These are phyloP conservation scores for Brassica rapa DNA, from an alignment of 345 rosid species.

Conservation along the genomic window DNA sequence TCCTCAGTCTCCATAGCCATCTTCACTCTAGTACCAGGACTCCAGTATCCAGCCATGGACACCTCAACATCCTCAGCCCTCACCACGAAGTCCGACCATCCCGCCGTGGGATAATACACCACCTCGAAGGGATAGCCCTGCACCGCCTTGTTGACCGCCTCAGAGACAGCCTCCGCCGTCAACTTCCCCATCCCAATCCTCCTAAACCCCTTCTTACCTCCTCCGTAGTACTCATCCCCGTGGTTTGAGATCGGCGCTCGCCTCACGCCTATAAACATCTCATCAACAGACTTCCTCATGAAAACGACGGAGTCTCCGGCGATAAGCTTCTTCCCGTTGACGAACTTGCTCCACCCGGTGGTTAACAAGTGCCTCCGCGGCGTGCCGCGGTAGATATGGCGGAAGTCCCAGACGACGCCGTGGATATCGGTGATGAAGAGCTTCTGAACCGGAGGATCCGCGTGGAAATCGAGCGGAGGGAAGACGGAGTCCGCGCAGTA, in stretches of 20 bases:
- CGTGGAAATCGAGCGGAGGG: slow-evolving; percentile 73
- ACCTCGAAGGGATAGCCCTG: slow-evolving; percentile 69
- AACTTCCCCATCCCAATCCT: slow-evolving; percentile 53
- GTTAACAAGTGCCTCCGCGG: slow-evolving; percentile 87
- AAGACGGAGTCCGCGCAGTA: slow-evolving; percentile 87
- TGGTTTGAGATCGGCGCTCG: slow-evolving; percentile 33
- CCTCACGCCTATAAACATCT: slow-evolving; percentile 74
- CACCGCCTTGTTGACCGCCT: slow-evolving; percentile 58
- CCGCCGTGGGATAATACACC: slow-evolving; percentile 71
- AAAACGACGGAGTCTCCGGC: slow-evolving; percentile 91
- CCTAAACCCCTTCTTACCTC: slow-evolving; percentile 42
- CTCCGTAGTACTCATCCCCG: slow-evolving; percentile 39
- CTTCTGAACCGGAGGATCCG: slow-evolving; percentile 83
- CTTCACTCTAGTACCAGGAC: slow-evolving; percentile 73
- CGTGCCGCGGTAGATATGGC: slow-evolving; percentile 88
- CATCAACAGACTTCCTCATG: slow-evolving; percentile 59
- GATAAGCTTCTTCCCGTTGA: slow-evolving; percentile 76
- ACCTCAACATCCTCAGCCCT: slow-evolving; percentile 78
- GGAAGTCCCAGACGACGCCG: slow-evolving; percentile 70
- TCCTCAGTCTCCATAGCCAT: slow-evolving; percentile 84
- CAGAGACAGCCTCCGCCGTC: slow-evolving; percentile 53
- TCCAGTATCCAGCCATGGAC: slow-evolving; percentile 52
- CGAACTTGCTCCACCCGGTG: slow-evolving; percentile 97
- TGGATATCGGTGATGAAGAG: slow-evolving; percentile 68
- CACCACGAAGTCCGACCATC: slow-evolving; percentile 79